phyloP scores from a whole-genome alignment of 495 filamentous ascomycete species.

The Aspergillus asperescens region DNA sequence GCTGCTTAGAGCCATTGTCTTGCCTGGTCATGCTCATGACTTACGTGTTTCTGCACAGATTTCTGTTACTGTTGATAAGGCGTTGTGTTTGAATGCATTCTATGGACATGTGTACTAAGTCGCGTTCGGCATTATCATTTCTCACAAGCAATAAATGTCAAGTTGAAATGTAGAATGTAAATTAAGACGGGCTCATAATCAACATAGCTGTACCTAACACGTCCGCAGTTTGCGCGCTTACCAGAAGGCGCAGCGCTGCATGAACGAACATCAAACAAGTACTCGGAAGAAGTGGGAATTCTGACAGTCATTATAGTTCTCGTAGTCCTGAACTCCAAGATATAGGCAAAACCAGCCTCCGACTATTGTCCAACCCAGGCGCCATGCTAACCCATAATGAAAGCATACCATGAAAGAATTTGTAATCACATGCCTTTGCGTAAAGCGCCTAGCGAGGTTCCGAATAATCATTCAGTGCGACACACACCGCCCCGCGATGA shows the following conservation, averaged over 20 bases:
- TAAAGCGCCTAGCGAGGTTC: conserved; percentile 48
- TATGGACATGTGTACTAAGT: conserved; percentile 8
- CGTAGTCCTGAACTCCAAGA: conserved; percentile 13
- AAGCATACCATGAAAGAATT: conserved; percentile 11
- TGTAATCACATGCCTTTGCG: neutral
- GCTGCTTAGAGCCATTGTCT: neutral
- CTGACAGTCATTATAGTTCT: neutral
- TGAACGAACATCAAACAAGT: neutral
- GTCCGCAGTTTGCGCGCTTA: neutral
- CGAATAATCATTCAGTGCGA: conserved; percentile 94
- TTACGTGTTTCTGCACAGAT: neutral
- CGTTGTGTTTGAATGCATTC: conserved; percentile 13
- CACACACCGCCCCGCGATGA: conserved; percentile 91
- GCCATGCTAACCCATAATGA: conserved; percentile 23
- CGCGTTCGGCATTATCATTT: neutral
- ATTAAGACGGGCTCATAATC: too few relatives aligned
- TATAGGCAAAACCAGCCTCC: conserved; percentile 4
- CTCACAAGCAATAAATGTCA: conserved; percentile 1
- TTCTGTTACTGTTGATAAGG: conserved; percentile 2
- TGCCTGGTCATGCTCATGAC: neutral
- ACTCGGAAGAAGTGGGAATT: neutral
- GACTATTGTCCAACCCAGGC: conserved; percentile 15
- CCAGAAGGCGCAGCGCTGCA: neutral
- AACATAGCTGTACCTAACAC: neutral
- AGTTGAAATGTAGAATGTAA: neutral